Percentiles rank a stretch among this genome's conserved stretches.
Conservation (phyloP, 179 eudicot genomes). For the Beta lomatogona region DNA sequence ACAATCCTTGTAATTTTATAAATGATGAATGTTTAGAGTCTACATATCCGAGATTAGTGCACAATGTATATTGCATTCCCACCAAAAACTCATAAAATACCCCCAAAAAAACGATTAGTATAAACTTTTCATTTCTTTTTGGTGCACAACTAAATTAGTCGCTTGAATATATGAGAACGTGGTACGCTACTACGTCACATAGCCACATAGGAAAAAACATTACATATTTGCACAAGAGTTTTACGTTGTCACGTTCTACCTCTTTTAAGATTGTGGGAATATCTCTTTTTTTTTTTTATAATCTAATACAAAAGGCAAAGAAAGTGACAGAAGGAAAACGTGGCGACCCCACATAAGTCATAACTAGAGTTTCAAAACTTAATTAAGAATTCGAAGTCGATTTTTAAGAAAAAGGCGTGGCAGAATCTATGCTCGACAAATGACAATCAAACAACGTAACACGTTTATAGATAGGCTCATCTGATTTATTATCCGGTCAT, state of each 20-base stretch:
- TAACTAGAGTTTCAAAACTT: neutral
- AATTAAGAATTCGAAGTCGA: neutral
- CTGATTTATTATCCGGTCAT: neutral
- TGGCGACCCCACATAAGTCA: neutral
- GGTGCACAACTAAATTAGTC: neutral
- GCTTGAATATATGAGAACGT: neutral
- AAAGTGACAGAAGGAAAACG: neutral
- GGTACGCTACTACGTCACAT: neutral
- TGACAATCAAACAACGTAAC: neutral
- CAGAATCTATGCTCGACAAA: neutral
- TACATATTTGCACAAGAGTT: neutral
- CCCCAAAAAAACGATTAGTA: too few species aligned
- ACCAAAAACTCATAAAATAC: too few species aligned
- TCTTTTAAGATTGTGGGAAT: conserved; percentile 4
- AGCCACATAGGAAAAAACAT: neutral
- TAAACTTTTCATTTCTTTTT: too few species aligned
- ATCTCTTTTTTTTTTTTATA: neutral
- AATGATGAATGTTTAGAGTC: too few species aligned
- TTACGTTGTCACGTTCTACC: neutral
- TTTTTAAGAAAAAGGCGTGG: neutral
- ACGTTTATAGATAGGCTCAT: neutral
- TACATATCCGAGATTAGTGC: too few species aligned
- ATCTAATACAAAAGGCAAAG: neutral
- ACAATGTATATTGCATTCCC: too few species aligned
- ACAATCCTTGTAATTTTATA: too few species aligned